These are phyloP conservation scores for Lasiosphaeria miniovina DNA, from an alignment of 495 filamentous ascomycete species.

Conservation along the genomic window DNA sequence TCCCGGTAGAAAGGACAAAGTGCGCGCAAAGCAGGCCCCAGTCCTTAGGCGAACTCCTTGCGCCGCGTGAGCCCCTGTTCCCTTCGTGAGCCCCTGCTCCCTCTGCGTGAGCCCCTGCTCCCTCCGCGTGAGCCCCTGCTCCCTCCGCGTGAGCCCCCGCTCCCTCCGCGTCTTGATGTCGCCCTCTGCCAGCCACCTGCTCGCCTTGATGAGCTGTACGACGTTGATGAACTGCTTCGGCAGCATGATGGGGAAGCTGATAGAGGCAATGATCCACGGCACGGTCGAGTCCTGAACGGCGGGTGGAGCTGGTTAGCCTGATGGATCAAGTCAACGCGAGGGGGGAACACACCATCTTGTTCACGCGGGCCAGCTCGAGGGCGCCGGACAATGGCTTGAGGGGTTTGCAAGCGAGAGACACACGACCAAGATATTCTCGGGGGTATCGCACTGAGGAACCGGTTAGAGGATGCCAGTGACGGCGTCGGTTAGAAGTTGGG, in stretches of 20 bases:
- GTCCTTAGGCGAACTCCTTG: conserved; percentile 28
- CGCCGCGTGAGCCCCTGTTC: conserved; percentile 50
- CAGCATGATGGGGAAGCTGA: conserved; percentile 81
- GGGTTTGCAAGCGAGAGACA: too few relatives aligned
- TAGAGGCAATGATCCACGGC: conserved; percentile 82
- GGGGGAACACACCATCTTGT: conserved; percentile 79
- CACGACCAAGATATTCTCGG: too few relatives aligned
- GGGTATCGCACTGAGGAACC: too few relatives aligned
- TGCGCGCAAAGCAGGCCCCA: too few relatives aligned
- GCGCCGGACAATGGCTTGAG: too few relatives aligned
- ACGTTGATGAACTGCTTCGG: conserved; percentile 93
- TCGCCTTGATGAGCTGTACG: conserved; percentile 90
- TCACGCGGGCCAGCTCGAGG: conserved; percentile 83
- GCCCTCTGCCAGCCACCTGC: conserved; percentile 87
- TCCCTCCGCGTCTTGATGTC: conserved; percentile 60
- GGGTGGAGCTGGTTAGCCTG: neutral
- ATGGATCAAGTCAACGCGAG: neutral
- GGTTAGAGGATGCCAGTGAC: too few relatives aligned
- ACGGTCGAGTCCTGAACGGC: conserved; percentile 41
- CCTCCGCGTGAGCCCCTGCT: too few relatives aligned
- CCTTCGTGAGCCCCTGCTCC: too few relatives aligned
- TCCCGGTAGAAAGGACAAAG: too few relatives aligned
- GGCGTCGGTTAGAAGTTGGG: too few relatives aligned
- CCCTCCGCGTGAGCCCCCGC: too few relatives aligned
- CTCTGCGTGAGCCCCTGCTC: too few relatives aligned